phyloP scores from a whole-genome alignment of 345 rosid genomes.

The Cardamine resedifolia region DNA sequence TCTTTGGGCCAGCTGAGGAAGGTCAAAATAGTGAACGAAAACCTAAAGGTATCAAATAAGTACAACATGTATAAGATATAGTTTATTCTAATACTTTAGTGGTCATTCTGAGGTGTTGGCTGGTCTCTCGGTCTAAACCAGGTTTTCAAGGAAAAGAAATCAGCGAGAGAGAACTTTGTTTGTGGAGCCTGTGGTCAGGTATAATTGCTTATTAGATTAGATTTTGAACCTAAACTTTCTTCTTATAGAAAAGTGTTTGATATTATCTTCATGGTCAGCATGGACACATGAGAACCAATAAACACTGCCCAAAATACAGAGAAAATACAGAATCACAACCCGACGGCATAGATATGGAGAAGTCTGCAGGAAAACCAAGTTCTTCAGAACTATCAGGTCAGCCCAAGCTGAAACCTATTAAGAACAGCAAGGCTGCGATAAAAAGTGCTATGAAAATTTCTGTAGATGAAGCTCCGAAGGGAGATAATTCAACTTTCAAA shows the following conservation, averaged over 20 bases:
- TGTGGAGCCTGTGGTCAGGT: constrained; percentile 99
- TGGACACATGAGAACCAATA: constrained; percentile 99
- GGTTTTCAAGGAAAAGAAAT: constrained; percentile 88
- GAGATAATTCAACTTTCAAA: constrained; percentile 53
- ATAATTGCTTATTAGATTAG: constrained; percentile 20
- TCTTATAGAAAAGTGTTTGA: constrained; percentile 18
- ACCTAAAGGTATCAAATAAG: constrained; percentile 51
- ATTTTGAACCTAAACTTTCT: constrained; percentile 4
- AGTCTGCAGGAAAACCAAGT: constrained; percentile 51
- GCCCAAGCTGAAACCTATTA: constrained; percentile 52
- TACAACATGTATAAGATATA: not conserved
- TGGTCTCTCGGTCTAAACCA: constrained; percentile 34
- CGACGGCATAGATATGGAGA: constrained; percentile 58
- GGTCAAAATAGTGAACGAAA: constrained; percentile 80
- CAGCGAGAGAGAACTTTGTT: constrained; percentile 91
- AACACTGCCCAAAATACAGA: constrained; percentile 89
- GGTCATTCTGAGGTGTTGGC: constrained; percentile 13
- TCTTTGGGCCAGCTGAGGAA: constrained; percentile 45
- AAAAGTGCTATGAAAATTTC: constrained; percentile 52
- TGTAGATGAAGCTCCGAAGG: constrained; percentile 52
- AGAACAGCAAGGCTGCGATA: constrained; percentile 53
- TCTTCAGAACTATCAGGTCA: constrained; percentile 55
- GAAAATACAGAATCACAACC: constrained; percentile 69
- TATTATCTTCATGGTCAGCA: constrained; percentile 51
- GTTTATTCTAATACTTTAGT: constrained; percentile 15